Conservation (phyloP, 768 basidiomycete genomes). For the Pisolithus albus region DNA sequence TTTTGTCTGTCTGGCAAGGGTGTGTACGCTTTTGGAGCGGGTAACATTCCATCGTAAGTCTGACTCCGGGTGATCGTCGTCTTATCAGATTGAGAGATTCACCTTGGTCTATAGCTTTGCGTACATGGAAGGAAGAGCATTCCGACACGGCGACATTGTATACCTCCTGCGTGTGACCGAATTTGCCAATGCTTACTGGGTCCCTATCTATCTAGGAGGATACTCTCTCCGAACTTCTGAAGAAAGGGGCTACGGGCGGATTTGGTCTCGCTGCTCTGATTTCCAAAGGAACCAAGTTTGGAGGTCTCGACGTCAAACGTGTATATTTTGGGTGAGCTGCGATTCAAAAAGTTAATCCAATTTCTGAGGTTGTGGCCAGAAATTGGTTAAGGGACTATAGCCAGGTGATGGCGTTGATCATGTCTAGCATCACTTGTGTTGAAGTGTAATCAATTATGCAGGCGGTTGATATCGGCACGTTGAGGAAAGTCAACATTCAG, state of each 20-base stretch:
- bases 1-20: slow-evolving; percentile 52
- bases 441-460: slow-evolving; percentile 19
- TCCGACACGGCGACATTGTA: slow-evolving; percentile 85
- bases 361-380: slow-evolving; percentile 28
- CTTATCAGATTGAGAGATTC: not conserved
- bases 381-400: slow-evolving; percentile 91
- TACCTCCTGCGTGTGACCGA: slow-evolving; percentile 8
- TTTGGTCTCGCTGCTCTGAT: slow-evolving; percentile 55
- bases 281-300: slow-evolving; percentile 61
- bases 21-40: slow-evolving; percentile 73
- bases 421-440: not conserved
- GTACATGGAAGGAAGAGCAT: slow-evolving; percentile 80
- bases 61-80: not conserved
- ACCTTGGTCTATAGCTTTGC: slow-evolving; percentile 46
- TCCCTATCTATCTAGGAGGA: slow-evolving; percentile 57
- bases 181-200: slow-evolving; percentile 12
- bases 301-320: slow-evolving; percentile 73
- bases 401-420: slow-evolving; percentile 36
- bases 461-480: slow-evolving; percentile 78
- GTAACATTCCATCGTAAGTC: slow-evolving; percentile 73
- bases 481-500: slow-evolving; percentile 67
- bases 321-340: slow-evolving; percentile 70
- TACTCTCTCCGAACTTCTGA: slow-evolving; percentile 51
- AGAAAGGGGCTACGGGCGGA: slow-evolving; percentile 43
- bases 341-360: not conserved